phyloP scores from a whole-genome alignment of 176 grass and related monocot genomes.

The Areca catechu region DNA sequence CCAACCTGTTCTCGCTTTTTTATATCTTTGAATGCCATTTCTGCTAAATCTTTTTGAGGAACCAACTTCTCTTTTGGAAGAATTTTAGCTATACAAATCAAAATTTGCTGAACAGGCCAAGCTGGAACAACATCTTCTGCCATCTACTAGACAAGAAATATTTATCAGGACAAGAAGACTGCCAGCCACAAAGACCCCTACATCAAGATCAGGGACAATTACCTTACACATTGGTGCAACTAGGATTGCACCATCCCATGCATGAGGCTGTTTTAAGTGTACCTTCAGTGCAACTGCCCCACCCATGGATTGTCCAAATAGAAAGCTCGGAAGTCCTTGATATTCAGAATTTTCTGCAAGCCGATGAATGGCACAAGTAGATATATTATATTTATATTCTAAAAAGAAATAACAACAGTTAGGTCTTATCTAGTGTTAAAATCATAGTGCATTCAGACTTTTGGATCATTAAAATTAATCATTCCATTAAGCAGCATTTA shows the following conservation, averaged over 20 bases:
- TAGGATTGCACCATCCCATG: slow-evolving; percentile 82
- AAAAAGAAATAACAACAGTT: too few relatives aligned
- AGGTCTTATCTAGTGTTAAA: too few relatives aligned
- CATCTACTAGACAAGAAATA: slow-evolving; percentile 37
- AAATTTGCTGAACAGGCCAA: slow-evolving; percentile 75
- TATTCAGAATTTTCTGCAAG: slow-evolving; percentile 64
- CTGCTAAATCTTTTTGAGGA: slow-evolving; percentile 88
- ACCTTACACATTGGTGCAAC: slow-evolving; percentile 99
- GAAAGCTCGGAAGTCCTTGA: slow-evolving; percentile 56
- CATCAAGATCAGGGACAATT: slow-evolving; percentile 6
- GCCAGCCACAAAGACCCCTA: not conserved
- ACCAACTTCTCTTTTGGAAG: slow-evolving; percentile 84
- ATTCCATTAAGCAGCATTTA: too few relatives aligned
- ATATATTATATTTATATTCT: slow-evolving; percentile 1
- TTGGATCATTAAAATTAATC: too few relatives aligned
- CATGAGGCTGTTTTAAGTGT: slow-evolving; percentile 74
- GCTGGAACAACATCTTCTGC: slow-evolving; percentile 75
- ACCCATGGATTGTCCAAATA: slow-evolving; percentile 96
- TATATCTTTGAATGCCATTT: slow-evolving; percentile 73
- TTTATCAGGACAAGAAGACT: not conserved
- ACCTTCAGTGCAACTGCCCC: slow-evolving; percentile 89
- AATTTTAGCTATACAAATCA: slow-evolving; percentile 71
- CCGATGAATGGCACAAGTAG: slow-evolving; percentile 5
- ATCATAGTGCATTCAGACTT: too few relatives aligned
- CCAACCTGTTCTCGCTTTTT: slow-evolving; percentile 68